Evolutionary conservation across 768 basidiomycete species (phyloP).

Genomic region (Tulasnella sp.): DNA sequence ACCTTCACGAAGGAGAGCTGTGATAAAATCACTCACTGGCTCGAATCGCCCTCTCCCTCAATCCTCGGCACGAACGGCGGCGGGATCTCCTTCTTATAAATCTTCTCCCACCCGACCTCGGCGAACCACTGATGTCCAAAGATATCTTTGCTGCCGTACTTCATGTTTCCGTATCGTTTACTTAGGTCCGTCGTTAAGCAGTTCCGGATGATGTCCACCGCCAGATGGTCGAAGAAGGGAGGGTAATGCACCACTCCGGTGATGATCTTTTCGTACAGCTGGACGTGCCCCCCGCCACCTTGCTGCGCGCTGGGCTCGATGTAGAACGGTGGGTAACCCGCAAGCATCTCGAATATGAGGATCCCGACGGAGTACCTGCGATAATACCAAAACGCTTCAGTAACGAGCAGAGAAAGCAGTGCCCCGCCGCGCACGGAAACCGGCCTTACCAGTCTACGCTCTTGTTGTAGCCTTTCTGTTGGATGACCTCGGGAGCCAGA

Average conservation of each 20-base stretch:
- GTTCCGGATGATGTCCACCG: slow-evolving; percentile 80
- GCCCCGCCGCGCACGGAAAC: not conserved
- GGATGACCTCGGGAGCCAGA: slow-evolving; percentile 73
- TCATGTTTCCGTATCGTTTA: slow-evolving; percentile 81
- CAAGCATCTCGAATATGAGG: slow-evolving; percentile 95
- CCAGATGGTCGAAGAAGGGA: slow-evolving; percentile 53
- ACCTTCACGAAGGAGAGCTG: not conserved
- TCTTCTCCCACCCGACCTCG: slow-evolving; percentile 83
- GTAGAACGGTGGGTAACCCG: slow-evolving; percentile 91
- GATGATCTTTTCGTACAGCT: slow-evolving; percentile 86
- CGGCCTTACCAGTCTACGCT: slow-evolving; percentile 70
- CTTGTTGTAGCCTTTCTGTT: slow-evolving; percentile 63
- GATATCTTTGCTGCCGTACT: slow-evolving; percentile 80
- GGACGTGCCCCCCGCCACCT: slow-evolving; percentile 37
- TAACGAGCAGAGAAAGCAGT: not conserved
- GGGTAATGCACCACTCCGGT: slow-evolving; percentile 75
- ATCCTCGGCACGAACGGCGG: slow-evolving; percentile 94
- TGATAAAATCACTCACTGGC: slow-evolving; percentile 33
- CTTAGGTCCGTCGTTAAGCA: slow-evolving; percentile 84
- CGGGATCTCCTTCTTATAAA: slow-evolving; percentile 75
- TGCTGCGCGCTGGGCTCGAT: slow-evolving; percentile 53
- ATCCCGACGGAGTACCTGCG: slow-evolving; percentile 79
- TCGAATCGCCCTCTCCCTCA: slow-evolving; percentile 86
- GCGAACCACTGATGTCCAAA: slow-evolving; percentile 89
- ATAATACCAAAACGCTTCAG: not conserved